These are phyloP conservation scores for Aspergillus cristatus DNA, from an alignment of 495 filamentous ascomycete genomes.

Conservation along the genomic window DNA sequence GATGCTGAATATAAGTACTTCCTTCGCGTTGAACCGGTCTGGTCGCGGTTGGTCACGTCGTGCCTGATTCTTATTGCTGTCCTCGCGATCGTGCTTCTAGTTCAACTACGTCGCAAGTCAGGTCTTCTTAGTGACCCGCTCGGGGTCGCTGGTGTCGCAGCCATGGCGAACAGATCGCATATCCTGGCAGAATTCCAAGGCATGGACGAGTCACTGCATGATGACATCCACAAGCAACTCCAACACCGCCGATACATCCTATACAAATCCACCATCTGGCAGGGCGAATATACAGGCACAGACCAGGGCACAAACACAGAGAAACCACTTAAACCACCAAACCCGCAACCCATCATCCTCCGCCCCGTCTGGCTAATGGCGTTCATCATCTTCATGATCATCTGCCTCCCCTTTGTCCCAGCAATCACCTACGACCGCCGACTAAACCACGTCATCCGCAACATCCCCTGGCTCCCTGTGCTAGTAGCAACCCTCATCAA, in stretches of 20 bases:
- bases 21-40: conserved; percentile 46
- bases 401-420: conserved; percentile 42
- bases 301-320: conserved; percentile 10
- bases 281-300: conserved; percentile 37
- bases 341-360: conserved; percentile 63
- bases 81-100: conserved; percentile 42
- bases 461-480: conserved; percentile 56
- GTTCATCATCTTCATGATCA: conserved; percentile 46
- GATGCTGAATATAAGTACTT: conserved; percentile 5
- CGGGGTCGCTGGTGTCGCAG: conserved; percentile 64
- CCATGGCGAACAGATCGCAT: conserved; percentile 62
- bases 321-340: conserved; percentile 11
- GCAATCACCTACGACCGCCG: conserved; percentile 44
- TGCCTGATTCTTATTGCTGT: conserved; percentile 43
- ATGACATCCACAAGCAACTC: conserved; percentile 56
- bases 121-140: conserved; percentile 60
- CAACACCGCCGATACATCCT: conserved; percentile 56
- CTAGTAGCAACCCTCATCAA: conserved; percentile 55
- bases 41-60: conserved; percentile 50
- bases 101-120: conserved; percentile 51
- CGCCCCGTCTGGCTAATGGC: conserved; percentile 48
- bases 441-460: conserved; percentile 45
- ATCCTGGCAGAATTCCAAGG: conserved; percentile 68
- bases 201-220: conserved; percentile 55
- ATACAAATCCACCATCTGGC: conserved; percentile 57